These are phyloP conservation scores for Acanthochlamys bracteata DNA, from an alignment of 106 monocot genomes.

Conservation along the genomic window DNA sequence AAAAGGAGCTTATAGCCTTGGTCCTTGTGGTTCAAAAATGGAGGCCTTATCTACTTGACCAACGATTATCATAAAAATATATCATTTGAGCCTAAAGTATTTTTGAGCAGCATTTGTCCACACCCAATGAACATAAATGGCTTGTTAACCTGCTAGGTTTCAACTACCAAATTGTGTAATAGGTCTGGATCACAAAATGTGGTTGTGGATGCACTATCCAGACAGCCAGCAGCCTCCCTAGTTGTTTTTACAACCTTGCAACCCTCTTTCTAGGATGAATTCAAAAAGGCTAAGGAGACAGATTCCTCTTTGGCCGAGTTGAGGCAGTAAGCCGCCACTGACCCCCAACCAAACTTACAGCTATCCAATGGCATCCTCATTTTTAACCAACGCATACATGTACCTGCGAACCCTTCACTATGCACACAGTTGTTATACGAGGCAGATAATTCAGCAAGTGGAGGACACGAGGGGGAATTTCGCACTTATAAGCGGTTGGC, in stretches of 20 bases:
- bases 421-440: not conserved
- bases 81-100: constrained; percentile 8
- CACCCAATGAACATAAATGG: constrained; percentile 4
- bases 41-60: not conserved
- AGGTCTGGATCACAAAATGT: not conserved
- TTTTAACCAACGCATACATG: not conserved
- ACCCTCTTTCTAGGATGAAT: too few species aligned
- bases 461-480: not conserved
- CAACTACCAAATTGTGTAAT: constrained; percentile 1
- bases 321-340: too few species aligned
- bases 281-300: not conserved
- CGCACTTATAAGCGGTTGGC: not conserved
- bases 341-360: too few species aligned
- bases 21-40: not conserved
- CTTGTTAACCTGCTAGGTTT: constrained; percentile 4
- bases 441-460: not conserved
- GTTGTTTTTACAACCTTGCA: not conserved
- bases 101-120: constrained; percentile 5
- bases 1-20: constrained; percentile 5
- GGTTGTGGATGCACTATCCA: not conserved
- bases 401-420: not conserved
- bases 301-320: too few species aligned
- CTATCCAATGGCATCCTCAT: not conserved
- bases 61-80: not conserved
- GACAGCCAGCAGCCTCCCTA: not conserved